Base-by-base conservation (phyloP, 2,329 filamentous ascomycete genomes). In the Botrytis tulipae region DNA sequence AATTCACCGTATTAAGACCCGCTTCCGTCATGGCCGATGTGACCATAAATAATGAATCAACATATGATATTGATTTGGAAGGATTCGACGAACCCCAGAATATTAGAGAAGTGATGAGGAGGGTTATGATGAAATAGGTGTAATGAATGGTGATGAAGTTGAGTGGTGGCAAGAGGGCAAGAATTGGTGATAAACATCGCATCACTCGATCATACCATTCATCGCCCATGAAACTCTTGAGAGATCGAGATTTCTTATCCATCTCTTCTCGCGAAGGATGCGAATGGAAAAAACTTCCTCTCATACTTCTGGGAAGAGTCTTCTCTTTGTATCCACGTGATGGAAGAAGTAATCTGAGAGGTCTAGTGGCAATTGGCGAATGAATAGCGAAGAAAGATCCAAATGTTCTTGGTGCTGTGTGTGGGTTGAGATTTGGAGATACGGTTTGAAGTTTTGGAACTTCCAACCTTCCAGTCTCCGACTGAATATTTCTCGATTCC, bases 111-210 rank as follows among this genome's bases (percentile, higher is more conserved):
- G 84, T 84, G 32, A 91, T 44, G 9, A 92, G 79, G 70, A 84
- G 85, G 10, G 86, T 86, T 18, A 82, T 74, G 74, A 91, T 84
- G 80, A 93, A 93, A 82, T 92, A 93, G 69, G 85, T 80, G 82
- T 92, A 92, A 79, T 93, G 91, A 9, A 92, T 78, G 3, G 87
- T 89, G 77, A 91, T 87, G 80, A 88, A 91, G 77, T 90, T 90
- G 74, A 89, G 80, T 7, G 73, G 75, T n/a, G 77, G 78, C 4
- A 78, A 72, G 22, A 73, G 75, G 29, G 61, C 46, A 4, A 42
- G 20, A 9, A 72, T 42, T 16, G 60, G 60, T 12, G 70, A 66
- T 14, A 54, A 16, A 3, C 22, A 63, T 29, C 40, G 40, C 16
- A 29, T 35, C 14, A 22, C 16, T 40, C 54, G 59, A 71, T 46